phyloP scores from a whole-genome alignment of 257 asterid genomes.

The Solanum paucissectum region DNA sequence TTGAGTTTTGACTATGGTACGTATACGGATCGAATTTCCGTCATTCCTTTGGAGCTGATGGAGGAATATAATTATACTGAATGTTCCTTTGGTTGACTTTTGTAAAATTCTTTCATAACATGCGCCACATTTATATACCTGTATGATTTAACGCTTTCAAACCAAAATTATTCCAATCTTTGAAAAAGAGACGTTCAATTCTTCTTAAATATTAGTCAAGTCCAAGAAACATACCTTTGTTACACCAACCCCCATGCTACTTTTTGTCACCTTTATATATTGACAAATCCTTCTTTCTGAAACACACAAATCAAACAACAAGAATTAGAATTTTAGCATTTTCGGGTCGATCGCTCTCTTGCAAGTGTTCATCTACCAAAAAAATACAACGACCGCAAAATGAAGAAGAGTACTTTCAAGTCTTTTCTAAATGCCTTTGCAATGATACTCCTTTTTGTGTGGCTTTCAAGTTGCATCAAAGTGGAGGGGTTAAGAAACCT shows the following conservation, averaged over 20 bases:
- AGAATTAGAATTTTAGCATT: not conserved
- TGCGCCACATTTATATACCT: not conserved
- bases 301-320: not conserved
- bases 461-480: not conserved
- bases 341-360: not conserved
- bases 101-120: not conserved
- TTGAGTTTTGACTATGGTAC: not conserved
- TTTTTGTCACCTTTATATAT: not conserved
- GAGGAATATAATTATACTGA: not conserved
- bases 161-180: not conserved
- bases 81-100: not conserved
- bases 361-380: not conserved
- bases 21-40: no score
- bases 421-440: constrained; percentile 3
- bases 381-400: not conserved
- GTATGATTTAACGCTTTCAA: not conserved
- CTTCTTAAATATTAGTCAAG: not conserved
- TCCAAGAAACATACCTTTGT: not conserved
- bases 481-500: constrained; percentile 15
- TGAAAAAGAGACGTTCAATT: not conserved
- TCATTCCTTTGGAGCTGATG: not conserved
- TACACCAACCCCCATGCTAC: not conserved
- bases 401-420: not conserved
- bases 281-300: not conserved
- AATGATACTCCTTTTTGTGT: constrained; percentile 2